Evolutionary conservation across 2,329 filamentous ascomycete genomes (phyloP).

Genomic region (Verticillium albo-atrum): DNA sequence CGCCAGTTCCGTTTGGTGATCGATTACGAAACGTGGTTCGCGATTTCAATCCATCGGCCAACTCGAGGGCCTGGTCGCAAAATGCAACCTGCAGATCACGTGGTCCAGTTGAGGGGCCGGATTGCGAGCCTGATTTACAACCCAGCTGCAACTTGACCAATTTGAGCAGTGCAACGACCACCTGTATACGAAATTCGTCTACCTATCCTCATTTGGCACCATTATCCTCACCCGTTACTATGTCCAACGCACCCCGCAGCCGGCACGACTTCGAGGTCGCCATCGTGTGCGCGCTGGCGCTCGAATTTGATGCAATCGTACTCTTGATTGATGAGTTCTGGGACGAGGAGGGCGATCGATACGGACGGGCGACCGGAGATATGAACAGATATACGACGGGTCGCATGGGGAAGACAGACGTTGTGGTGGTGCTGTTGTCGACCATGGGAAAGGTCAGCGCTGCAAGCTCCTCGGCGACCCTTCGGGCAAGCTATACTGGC

Average conservation of each 20-base stretch:
- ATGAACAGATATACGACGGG: slow-evolving; percentile 23
- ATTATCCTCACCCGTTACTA: background rate
- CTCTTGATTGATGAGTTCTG: slow-evolving; percentile 21
- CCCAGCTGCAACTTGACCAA: too few relatives aligned
- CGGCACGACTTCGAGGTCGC: slow-evolving; percentile 13
- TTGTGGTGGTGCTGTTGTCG: slow-evolving; percentile 22
- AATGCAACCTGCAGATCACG: too few relatives aligned
- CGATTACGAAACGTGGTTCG: too few relatives aligned
- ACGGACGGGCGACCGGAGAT: slow-evolving; percentile 19
- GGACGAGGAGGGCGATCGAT: slow-evolving; percentile 14
- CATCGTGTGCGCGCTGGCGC: slow-evolving; percentile 20
- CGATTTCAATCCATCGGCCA: too few relatives aligned
- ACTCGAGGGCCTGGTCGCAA: too few relatives aligned
- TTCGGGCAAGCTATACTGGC: slow-evolving; percentile 26
- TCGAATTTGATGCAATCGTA: slow-evolving; percentile 17
- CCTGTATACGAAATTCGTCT: too few relatives aligned
- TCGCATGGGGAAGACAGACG: slow-evolving; percentile 15
- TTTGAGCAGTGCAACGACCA: too few relatives aligned
- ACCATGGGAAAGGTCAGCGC: slow-evolving; percentile 23
- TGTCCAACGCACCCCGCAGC: background rate
- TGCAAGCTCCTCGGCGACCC: slow-evolving; percentile 15
- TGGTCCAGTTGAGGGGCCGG: too few relatives aligned
- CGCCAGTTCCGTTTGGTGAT: too few relatives aligned
- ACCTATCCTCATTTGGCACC: too few relatives aligned
- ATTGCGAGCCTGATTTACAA: too few relatives aligned